Conservation (phyloP, 2,329 filamentous ascomycete species). For the Monilinia fructicola region DNA sequence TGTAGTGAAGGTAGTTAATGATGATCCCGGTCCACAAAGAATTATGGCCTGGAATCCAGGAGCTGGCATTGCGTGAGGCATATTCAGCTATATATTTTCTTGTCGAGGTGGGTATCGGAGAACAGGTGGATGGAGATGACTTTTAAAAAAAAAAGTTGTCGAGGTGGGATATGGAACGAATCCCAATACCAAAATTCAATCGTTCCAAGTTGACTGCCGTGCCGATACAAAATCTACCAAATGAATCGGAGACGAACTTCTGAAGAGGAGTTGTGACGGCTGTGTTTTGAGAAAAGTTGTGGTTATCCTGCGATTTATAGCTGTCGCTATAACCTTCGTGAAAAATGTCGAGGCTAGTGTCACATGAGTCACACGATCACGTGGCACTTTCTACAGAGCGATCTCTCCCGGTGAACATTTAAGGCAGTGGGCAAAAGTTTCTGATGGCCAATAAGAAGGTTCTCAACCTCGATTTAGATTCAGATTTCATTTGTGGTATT, state of each 20-base stretch:
- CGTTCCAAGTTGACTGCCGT: neutral
- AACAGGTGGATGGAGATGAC: neutral
- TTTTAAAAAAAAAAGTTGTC: neutral
- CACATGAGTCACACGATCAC: conserved; percentile 13
- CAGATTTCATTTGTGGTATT: no score
- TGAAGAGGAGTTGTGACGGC: neutral
- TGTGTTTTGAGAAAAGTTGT: neutral
- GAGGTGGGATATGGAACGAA: neutral
- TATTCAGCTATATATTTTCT: conserved; percentile 40
- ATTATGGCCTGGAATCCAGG: conserved; percentile 81
- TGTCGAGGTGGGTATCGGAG: neutral
- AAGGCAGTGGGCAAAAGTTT: neutral
- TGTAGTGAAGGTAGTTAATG: conserved; percentile 78
- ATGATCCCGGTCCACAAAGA: conserved; percentile 78
- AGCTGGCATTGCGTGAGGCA: conserved; percentile 77
- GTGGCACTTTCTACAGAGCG: neutral
- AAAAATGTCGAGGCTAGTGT: conserved; percentile 17
- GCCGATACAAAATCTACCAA: neutral
- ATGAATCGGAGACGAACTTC: no score
- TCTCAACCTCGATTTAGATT: neutral
- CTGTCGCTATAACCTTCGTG: neutral
- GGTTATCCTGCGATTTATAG: neutral
- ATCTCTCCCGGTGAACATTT: neutral
- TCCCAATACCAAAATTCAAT: neutral
- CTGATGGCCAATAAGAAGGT: neutral